Evolutionary conservation across 1,284 basidiomycete genomes (phyloP).

Genomic region (Ganoderma boninense): DNA sequence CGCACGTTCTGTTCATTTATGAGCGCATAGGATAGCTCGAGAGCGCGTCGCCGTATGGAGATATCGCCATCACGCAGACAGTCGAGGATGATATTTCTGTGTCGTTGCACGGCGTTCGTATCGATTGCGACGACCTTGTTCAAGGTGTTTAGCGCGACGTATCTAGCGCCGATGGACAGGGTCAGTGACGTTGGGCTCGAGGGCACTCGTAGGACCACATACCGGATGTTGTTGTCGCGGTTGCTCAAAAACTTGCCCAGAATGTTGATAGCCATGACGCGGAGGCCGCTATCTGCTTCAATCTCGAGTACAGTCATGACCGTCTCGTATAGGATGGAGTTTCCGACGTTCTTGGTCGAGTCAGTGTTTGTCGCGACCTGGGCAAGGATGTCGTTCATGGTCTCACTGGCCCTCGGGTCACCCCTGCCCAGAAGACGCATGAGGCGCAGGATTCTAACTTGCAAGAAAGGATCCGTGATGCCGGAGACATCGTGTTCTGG

Average conservation of each 20-base stretch:
- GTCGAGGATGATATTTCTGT: slow-evolving; percentile 97
- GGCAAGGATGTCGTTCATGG: slow-evolving; percentile 98
- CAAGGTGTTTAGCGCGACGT: slow-evolving; percentile 97
- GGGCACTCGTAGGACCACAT: slow-evolving; percentile 35
- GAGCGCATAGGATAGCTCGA: slow-evolving; percentile 97
- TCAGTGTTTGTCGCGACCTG: slow-evolving; percentile 99
- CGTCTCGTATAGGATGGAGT: slow-evolving; percentile 98
- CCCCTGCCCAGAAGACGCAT: slow-evolving; percentile 89
- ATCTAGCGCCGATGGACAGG: slow-evolving; percentile 56
- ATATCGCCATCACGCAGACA: slow-evolving; percentile 99
- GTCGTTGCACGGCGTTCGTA: slow-evolving; percentile 97
- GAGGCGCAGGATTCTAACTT: slow-evolving; percentile 97
- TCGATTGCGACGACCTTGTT: slow-evolving; percentile 99
- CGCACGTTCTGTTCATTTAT: slow-evolving; percentile 97
- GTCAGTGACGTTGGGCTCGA: neutral
- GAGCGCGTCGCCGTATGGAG: slow-evolving; percentile 94
- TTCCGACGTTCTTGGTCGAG: slow-evolving; percentile 97
- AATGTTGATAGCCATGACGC: slow-evolving; percentile 99
- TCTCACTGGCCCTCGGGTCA: slow-evolving; percentile 89
- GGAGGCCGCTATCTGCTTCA: slow-evolving; percentile 93
- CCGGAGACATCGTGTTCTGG: slow-evolving; percentile 99
- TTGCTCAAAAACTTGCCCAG: slow-evolving; percentile 98
- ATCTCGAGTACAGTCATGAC: slow-evolving; percentile 98
- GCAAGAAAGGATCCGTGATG: slow-evolving; percentile 98
- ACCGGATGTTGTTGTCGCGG: slow-evolving; percentile 99